Evolutionary conservation across 768 basidiomycete genomes (phyloP).

Genomic region (Cubamyces lactineus): DNA sequence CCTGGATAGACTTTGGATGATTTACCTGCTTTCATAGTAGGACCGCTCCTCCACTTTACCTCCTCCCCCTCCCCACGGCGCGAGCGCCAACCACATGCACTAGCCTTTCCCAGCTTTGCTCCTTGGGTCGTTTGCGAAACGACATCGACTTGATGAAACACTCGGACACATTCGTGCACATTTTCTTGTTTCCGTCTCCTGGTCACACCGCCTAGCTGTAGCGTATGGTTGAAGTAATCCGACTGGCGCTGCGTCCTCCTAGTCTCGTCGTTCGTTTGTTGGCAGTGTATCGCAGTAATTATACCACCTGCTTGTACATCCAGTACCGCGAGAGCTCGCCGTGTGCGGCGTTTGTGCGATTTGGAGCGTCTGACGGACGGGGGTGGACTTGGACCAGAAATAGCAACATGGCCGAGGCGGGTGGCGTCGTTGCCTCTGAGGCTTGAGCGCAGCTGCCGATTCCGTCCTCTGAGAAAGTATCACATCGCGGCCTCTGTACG

Average conservation of each 20-base stretch:
- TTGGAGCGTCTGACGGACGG: neutral
- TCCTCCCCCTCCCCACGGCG: neutral
- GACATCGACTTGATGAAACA: neutral
- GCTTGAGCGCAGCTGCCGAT: neutral
- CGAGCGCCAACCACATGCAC: neutral
- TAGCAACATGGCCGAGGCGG: constrained; percentile 4
- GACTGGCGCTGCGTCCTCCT: constrained; percentile 17
- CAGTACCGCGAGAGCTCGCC: too few relatives aligned
- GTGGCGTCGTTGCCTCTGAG: neutral
- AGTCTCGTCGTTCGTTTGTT: constrained; percentile 19
- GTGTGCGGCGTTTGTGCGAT: constrained; percentile 8
- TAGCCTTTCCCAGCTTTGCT: neutral
- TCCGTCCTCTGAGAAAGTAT: too few relatives aligned
- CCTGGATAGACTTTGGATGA: neutral
- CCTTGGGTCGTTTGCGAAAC: constrained; percentile 2
- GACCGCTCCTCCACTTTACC: neutral
- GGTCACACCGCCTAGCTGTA: constrained; percentile 11
- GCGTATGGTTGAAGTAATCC: constrained; percentile 24
- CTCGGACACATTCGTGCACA: constrained; percentile 10
- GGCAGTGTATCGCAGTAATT: constrained; percentile 25
- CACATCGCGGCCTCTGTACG: neutral
- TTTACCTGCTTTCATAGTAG: neutral
- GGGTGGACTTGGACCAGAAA: neutral
- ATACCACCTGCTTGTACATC: constrained; percentile 21
- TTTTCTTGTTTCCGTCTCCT: neutral